Evolutionary conservation across 176 grass and related monocot genomes (phyloP).

Genomic region (Tillandsia leiboldiana): DNA sequence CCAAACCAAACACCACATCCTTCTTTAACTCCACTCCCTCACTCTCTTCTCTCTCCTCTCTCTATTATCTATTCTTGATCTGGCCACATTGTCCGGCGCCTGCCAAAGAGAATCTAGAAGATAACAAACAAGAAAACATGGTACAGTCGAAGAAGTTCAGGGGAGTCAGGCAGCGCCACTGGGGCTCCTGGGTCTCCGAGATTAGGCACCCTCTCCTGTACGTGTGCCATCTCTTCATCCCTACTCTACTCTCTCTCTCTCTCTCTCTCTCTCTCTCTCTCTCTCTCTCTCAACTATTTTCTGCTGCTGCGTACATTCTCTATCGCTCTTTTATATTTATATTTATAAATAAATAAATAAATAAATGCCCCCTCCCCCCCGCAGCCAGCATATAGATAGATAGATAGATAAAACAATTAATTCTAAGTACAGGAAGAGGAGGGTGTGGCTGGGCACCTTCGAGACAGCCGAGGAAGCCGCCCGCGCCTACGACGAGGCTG

Average conservation of each 20-base stretch:
- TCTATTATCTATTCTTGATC: conserved; percentile 16
- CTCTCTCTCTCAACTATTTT: conserved; percentile 2
- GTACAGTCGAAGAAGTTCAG: conserved; percentile 97
- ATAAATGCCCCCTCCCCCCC: not conserved
- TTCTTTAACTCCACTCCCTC: conserved; percentile 21
- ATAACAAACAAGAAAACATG: conserved; percentile 41
- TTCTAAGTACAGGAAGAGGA: conserved; percentile 64
- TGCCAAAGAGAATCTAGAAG: conserved; percentile 11
- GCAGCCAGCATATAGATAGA: conserved; percentile 9
- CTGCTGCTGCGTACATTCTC: not conserved
- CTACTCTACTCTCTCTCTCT: not conserved
- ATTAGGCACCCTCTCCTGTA: conserved; percentile 98
- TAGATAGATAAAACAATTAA: not conserved
- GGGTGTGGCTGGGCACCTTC: conserved; percentile 98
- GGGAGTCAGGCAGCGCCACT: conserved; percentile 98
- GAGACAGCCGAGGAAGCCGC: conserved; percentile 99
- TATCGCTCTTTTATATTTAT: too few species aligned
- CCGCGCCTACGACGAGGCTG: conserved; percentile 90
- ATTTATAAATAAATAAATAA: not conserved
- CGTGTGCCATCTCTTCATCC: conserved; percentile 3
- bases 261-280: conserved; percentile 1
- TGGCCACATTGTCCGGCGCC: conserved; percentile 2
- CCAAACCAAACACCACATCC: not conserved
- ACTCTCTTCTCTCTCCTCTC: conserved; percentile 27
- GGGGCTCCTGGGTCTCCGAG: conserved; percentile 99